These are phyloP conservation scores for Inonotus hispidus DNA, from an alignment of 1,284 basidiomycete species.

Conservation along the genomic window DNA sequence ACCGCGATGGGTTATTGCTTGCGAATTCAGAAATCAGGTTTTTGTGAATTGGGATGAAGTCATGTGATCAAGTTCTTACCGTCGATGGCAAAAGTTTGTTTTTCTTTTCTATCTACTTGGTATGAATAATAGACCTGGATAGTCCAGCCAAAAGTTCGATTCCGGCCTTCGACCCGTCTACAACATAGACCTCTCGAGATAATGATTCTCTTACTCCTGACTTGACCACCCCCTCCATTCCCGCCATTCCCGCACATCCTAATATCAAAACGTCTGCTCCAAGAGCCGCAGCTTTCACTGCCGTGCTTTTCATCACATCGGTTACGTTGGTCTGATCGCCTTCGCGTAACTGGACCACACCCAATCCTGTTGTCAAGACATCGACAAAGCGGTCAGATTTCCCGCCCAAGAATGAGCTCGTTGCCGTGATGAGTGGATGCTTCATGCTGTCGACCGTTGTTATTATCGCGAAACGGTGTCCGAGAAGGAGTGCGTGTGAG, in stretches of 20 bases:
- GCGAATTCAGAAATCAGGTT: background rate
- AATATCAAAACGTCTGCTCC: constrained; percentile 35
- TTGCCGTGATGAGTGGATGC: constrained; percentile 33
- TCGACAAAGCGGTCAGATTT: constrained; percentile 31
- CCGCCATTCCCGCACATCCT: constrained; percentile 47
- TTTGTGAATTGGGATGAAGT: background rate
- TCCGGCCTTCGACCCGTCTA: constrained; percentile 39
- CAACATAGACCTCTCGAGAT: constrained; percentile 31
- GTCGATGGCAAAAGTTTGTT: background rate
- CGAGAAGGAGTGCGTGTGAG: constrained; percentile 27
- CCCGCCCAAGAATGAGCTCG: constrained; percentile 21
- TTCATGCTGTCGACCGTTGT: constrained; percentile 44
- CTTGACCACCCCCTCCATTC: constrained; percentile 37
- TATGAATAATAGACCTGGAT: background rate
- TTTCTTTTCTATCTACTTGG: background rate
- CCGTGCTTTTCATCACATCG: constrained; percentile 31
- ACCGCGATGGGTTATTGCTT: too few relatives aligned
- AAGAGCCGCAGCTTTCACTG: constrained; percentile 24
- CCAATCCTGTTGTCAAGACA: constrained; percentile 39
- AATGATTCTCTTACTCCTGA: constrained; percentile 31
- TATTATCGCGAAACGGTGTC: constrained; percentile 40
- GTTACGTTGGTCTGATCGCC: constrained; percentile 32
- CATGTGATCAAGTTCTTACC: background rate
- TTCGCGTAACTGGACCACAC: constrained; percentile 38
- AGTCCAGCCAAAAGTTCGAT: constrained; percentile 18